A percentile compares a stretch with the other conserved stretches of the same genome.
Conservation (phyloP, 768 basidiomycete species). For the Amanita phalloides region DNA sequence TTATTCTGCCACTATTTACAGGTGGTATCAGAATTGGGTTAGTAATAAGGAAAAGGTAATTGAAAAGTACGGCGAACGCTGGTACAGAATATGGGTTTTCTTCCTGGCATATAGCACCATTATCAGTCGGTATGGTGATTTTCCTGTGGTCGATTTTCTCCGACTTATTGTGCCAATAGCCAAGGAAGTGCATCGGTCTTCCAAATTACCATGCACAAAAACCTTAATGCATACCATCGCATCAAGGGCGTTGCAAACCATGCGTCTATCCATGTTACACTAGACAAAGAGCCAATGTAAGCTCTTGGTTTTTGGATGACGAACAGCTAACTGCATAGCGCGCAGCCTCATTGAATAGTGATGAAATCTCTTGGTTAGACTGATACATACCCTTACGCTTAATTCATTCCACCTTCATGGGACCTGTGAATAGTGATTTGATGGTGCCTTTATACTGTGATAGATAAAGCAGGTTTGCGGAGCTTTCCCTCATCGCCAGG, state of each 20-base stretch:
- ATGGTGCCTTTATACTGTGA: too few species aligned
- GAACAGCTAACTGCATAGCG: background rate
- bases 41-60: conserved; percentile 84
- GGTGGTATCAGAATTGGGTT: conserved; percentile 98
- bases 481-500: too few species aligned
- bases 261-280: conserved; percentile 61
- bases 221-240: conserved; percentile 91
- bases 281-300: conserved; percentile 41
- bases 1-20: conserved; percentile 82
- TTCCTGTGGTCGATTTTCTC: conserved; percentile 2
- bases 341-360: conserved; percentile 2
- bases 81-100: conserved; percentile 95
- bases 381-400: background rate
- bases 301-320: conserved; percentile 10
- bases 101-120: conserved; percentile 95
- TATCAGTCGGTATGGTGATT: conserved; percentile 46
- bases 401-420: too few species aligned
- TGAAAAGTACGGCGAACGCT: conserved; percentile 84
- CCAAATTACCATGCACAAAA: conserved; percentile 98
- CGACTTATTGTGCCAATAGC: conserved; percentile 19
- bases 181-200: conserved; percentile 90
- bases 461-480: too few species aligned
- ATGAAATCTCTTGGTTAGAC: background rate
- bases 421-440: too few species aligned
- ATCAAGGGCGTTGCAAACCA: conserved; percentile 79